A percentile compares a stretch with the other conserved stretches of the same genome.
Evolutionary conservation across 345 rosid genomes (phyloP).

Genomic region (Euclidium syriacum): DNA sequence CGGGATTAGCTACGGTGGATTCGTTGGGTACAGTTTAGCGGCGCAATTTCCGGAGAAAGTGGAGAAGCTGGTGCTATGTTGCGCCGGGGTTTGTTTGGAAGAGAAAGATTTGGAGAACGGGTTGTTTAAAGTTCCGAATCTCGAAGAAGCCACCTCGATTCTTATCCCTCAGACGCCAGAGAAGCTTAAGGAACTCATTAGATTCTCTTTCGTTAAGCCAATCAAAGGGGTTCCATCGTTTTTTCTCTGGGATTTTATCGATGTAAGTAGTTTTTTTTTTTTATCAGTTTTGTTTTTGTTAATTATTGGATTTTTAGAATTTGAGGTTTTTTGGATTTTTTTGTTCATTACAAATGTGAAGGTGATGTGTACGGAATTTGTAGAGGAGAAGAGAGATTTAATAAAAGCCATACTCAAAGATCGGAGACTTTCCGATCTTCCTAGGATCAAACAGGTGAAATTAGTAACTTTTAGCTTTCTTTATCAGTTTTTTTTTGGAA

Average conservation of each 20-base stretch:
- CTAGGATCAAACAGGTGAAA: constrained; percentile 57
- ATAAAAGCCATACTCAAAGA: constrained; percentile 45
- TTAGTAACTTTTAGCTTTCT: background rate
- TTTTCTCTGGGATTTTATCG: constrained; percentile 55
- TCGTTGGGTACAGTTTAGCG: constrained; percentile 72
- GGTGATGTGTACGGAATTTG: constrained; percentile 77
- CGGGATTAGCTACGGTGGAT: constrained; percentile 80
- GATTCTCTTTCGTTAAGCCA: constrained; percentile 55
- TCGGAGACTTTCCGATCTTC: constrained; percentile 56
- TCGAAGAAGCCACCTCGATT: constrained; percentile 61
- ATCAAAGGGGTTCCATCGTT: constrained; percentile 42
- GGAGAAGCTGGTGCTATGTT: constrained; percentile 62
- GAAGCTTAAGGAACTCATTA: constrained; percentile 55
- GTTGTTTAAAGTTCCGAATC: constrained; percentile 48
- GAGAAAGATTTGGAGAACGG: constrained; percentile 67
- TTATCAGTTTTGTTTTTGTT: background rate
- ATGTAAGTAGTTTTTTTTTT: constrained; percentile 30
- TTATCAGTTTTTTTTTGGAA: too few relatives aligned
- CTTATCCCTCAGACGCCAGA: constrained; percentile 66
- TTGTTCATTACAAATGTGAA: constrained; percentile 5
- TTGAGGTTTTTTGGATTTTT: background rate
- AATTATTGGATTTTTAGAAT: background rate
- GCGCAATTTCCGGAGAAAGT: constrained; percentile 46
- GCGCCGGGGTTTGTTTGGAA: constrained; percentile 71
- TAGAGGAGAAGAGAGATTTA: constrained; percentile 67